Evolutionary conservation across 164 flowering plant genomes (phyloP), one percentile per base, ranked within the genome.

Genomic region (Magnolia officinalis): DNA sequence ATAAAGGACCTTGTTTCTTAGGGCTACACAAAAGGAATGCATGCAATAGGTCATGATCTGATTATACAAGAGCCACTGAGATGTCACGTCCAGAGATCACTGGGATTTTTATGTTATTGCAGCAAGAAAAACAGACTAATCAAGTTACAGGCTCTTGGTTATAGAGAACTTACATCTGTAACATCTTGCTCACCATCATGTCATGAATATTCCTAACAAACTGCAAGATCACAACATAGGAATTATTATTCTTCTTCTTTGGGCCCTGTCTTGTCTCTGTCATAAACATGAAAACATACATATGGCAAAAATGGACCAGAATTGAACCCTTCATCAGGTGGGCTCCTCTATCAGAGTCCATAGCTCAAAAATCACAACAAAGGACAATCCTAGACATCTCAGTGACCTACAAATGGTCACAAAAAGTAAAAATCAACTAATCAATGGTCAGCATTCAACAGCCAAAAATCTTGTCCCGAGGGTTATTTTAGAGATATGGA

Each of bases 101-200:
- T 37, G 45, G 45, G 24, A 18, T 18, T 65, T 9, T 8, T 65
- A 65, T 65, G 20, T 18, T 18, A 65, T 21, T 18, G 67, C 45
- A 2, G 45, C 45, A 37, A 37, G 45, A 37, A 37, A 37, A 63
- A 63, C 16, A 55, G 50, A 51, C 75, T 29, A 66, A 24, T 63
- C 6, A 50, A 67, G 31, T 31, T 23, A 55, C 4, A n/a, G 59
- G 52, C 29, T 20, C 8, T 45, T 49, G 72, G 45, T 45, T 10
- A 68, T 0, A 58, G 74, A 58, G 61, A 76, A 88, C 98, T 87
- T 87, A 95, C 98, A 89, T 81, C 23, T 86, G 83, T 84, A 90
- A 90, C 90, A 91, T 82, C 84, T 90, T 90, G 85, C 84, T 88
- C 83, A 93, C 91, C 98, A 93, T 93, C 90, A 83, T 85, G 82